Base-by-base conservation (phyloP, 306 rosid species). In the Pueraria montana region DNA sequence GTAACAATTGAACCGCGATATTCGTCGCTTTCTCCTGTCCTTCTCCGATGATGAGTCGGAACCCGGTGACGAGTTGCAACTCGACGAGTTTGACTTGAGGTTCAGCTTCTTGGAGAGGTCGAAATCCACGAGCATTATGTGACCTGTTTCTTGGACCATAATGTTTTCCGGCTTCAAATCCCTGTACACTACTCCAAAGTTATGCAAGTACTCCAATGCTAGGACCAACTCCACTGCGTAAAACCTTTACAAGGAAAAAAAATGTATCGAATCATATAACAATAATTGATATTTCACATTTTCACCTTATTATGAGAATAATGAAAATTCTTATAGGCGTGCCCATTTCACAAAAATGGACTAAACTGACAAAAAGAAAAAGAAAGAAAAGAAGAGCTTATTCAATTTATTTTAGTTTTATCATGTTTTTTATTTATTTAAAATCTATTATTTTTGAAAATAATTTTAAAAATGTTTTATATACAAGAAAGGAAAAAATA, bases 141-240 rank as follows among this genome's bases (percentile, higher is more conserved):
- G 99, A 56, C 99, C 99, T 21, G 82, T 87, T 64, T 91, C 88
- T 92, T 93, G 98, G 52, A 96, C 80, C 94, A 96, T 87, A 17
- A 96, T 80, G 56, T 96, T 96, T 26, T 96, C 99, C 0, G 98
- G 98, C 88, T 96, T 96, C 83, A 96, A 87, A 90, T 96, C 99
- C 34, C 99, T 87, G 83, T 95, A 93, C 21, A 89, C 98, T 8
- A 95, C 90, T 14, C 92, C 98, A 11, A 91, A 61, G n/a, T 76
- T 81, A 77, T 96, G 99, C 74, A 96, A 49, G 77, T 96, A 96
- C 68, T 93, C 99, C 82, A 96, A 83, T 14, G 86, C 94, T 11
- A 91, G 67, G 14, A 96, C 92, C 88, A 96, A 80, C 77, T 96
- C 99, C 62, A 94, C 98, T 0, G 99, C 98, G 14, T 91, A 96